phyloP scores from a whole-genome alignment of 1,284 basidiomycete genomes.

The Pseudozyma sp. region DNA sequence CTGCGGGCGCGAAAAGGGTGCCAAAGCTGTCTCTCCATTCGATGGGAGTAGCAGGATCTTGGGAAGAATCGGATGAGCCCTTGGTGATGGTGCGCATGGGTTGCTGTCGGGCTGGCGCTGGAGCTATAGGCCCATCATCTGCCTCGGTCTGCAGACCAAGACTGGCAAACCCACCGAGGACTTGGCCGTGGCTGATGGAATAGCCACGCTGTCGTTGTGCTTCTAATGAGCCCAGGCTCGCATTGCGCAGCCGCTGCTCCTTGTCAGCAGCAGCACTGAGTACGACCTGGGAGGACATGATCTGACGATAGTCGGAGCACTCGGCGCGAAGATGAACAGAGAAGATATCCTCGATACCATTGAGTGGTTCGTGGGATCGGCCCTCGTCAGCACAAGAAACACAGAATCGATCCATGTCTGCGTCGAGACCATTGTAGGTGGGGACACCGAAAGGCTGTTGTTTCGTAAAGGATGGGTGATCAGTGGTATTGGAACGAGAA shows the following conservation, averaged over 20 bases:
- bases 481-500: constrained; percentile 25
- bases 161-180: constrained; percentile 46
- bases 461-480: constrained; percentile 1
- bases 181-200: constrained; percentile 38
- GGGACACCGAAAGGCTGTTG: background rate
- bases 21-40: constrained; percentile 47
- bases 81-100: constrained; percentile 23
- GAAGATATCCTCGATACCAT: constrained; percentile 53
- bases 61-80: constrained; percentile 27
- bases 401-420: constrained; percentile 10
- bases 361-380: constrained; percentile 4
- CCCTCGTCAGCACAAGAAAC: constrained; percentile 1
- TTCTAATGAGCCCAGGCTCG: constrained; percentile 5
- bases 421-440: constrained; percentile 9
- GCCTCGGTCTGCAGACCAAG: constrained; percentile 37
- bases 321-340: constrained; percentile 55
- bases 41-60: constrained; percentile 28
- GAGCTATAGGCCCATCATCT: background rate
- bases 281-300: constrained; percentile 45
- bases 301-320: constrained; percentile 58
- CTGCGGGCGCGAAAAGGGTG: background rate
- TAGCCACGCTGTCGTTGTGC: constrained; percentile 13
- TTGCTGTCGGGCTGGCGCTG: constrained; percentile 10
- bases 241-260: constrained; percentile 9
- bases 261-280: constrained; percentile 36